Conservation (phyloP, 2,329 filamentous ascomycete species). For the Keithomyces neogunnii region DNA sequence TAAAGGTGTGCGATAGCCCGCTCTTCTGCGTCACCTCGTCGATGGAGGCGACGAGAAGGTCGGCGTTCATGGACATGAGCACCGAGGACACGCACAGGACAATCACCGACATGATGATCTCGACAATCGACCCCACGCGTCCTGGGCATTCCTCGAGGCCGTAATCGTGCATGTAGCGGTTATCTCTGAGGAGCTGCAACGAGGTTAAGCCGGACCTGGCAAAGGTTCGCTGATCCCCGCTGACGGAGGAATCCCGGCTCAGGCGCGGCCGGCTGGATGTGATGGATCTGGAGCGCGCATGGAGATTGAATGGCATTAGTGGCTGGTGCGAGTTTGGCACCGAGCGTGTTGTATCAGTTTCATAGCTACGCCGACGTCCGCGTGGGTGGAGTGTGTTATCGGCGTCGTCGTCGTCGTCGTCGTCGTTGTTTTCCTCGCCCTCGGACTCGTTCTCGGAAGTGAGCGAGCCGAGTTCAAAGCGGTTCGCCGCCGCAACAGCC, state of each 20-base stretch:
- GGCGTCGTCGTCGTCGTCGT: slow-evolving; percentile 3
- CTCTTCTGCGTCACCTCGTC: slow-evolving; percentile 41
- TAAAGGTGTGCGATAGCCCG: slow-evolving; percentile 46
- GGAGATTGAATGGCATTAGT: slow-evolving; percentile 11
- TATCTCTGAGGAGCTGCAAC: slow-evolving; percentile 9
- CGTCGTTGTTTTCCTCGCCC: neutral
- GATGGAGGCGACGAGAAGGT: slow-evolving; percentile 53
- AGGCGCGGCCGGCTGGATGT: slow-evolving; percentile 12
- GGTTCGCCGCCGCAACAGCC: slow-evolving; percentile 2
- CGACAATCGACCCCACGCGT: neutral
- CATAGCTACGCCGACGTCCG: neutral
- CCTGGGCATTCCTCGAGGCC: neutral
- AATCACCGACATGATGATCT: slow-evolving; percentile 32
- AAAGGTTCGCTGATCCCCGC: slow-evolving; percentile 6
- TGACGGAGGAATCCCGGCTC: slow-evolving; percentile 15
- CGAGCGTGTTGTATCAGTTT: neutral
- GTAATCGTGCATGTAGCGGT: slow-evolving; percentile 6
- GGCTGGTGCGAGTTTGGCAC: slow-evolving; percentile 12
- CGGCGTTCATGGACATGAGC: slow-evolving; percentile 50
- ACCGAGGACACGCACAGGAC: slow-evolving; percentile 44
- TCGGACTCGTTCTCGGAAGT: neutral
- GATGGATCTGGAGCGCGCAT: slow-evolving; percentile 18
- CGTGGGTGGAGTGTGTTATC: slow-evolving; percentile 1
- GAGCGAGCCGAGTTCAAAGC: slow-evolving; percentile 6
- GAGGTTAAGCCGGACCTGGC: slow-evolving; percentile 13